These are phyloP conservation scores for Tricholoma saponaceum DNA, from an alignment of 768 basidiomycete species.

Conservation along the genomic window DNA sequence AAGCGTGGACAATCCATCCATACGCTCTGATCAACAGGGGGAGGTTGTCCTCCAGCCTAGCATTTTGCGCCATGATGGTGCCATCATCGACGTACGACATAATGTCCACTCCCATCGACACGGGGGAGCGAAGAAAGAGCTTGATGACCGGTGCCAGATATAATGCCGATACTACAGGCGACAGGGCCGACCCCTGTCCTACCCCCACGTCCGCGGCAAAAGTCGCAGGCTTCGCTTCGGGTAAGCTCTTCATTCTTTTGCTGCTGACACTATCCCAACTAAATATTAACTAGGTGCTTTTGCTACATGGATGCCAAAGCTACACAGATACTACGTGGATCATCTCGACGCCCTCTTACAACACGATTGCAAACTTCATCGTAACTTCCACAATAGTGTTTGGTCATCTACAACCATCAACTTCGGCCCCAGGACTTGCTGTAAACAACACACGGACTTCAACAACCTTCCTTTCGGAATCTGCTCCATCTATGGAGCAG, in stretches of 20 bases:
- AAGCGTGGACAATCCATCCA: too few relatives aligned
- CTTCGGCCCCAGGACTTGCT: conserved; percentile 14
- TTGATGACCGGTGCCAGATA: too few relatives aligned
- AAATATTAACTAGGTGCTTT: conserved; percentile 10
- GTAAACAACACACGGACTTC: conserved; percentile 18
- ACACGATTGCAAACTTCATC: conserved; percentile 4
- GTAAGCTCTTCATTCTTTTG: conserved; percentile 6
- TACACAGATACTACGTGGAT: conserved; percentile 14
- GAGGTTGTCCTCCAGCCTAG: too few relatives aligned
- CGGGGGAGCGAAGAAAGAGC: too few relatives aligned
- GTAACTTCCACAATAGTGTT: conserved; percentile 22
- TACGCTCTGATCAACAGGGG: too few relatives aligned
- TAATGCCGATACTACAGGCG: too few relatives aligned
- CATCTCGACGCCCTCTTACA: conserved; percentile 6
- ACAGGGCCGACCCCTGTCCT: too few relatives aligned
- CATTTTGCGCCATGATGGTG: neutral
- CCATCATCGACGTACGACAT: too few relatives aligned
- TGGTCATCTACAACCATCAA: conserved; percentile 26
- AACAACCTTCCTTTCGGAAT: conserved; percentile 20
- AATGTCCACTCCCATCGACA: too few relatives aligned
- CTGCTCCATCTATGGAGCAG: neutral
- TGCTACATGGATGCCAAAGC: conserved; percentile 17
- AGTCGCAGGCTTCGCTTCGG: conserved; percentile 18
- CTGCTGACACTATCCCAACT: neutral
- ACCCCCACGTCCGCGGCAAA: too few relatives aligned